A percentile compares a stretch with the other conserved stretches of the same genome.
phyloP scores from a whole-genome alignment of 2,329 filamentous ascomycete species.

The Hymenoscyphus infarciens region DNA sequence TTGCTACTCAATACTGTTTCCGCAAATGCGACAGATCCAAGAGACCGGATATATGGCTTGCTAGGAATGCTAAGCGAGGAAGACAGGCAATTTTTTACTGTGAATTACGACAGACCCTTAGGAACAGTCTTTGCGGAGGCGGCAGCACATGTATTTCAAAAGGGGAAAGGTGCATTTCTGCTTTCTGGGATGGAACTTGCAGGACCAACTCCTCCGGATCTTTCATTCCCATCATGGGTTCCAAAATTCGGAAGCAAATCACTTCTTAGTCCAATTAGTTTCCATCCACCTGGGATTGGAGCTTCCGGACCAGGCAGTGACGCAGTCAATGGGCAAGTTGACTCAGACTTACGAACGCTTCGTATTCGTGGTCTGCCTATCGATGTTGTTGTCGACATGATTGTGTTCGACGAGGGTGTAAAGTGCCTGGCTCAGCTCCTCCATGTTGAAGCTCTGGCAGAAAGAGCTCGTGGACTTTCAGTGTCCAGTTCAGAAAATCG shows the following conservation, averaged over 20 bases:
- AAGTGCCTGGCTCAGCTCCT: not conserved
- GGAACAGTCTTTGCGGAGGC: not conserved
- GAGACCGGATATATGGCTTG: slow-evolving; percentile 5
- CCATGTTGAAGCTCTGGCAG: not conserved
- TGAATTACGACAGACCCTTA: not conserved
- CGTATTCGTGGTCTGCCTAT: not conserved
- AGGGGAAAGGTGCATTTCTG: not conserved
- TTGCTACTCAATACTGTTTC: slow-evolving; percentile 2
- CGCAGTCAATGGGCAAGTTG: not conserved
- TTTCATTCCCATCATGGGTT: not conserved
- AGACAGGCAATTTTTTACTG: not conserved
- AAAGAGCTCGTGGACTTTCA: not conserved
- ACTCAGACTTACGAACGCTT: not conserved
- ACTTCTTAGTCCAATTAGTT: not conserved
- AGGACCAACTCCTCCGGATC: not conserved
- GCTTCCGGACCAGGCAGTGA: not conserved
- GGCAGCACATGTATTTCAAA: not conserved
- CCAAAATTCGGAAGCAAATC: not conserved
- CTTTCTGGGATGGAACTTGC: not conserved
- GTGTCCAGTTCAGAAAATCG: not conserved
- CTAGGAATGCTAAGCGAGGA: not conserved
- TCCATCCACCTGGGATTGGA: slow-evolving; percentile 1
- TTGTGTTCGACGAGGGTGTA: not conserved
- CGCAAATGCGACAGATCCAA: not conserved
- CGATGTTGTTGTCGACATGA: not conserved